Evolutionary conservation across 139 green algal genomes (phyloP).

Genomic region (Chlorella vulgaris): DNA sequence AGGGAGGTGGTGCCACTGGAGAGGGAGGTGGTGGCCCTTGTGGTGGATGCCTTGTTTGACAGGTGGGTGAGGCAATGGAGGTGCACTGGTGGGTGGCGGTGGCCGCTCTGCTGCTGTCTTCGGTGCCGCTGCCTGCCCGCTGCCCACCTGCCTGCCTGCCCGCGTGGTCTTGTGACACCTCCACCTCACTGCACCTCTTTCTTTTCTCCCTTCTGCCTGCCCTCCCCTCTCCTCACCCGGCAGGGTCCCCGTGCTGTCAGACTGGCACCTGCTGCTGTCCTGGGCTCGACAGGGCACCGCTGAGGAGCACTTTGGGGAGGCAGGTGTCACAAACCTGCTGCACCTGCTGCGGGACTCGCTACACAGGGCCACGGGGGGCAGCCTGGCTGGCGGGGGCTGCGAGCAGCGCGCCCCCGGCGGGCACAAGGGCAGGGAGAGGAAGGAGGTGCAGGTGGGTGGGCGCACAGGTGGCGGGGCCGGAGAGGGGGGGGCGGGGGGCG

Average conservation of each 20-base stretch:
- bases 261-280: slow-evolving; percentile 54
- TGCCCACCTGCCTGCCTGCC: too few relatives aligned
- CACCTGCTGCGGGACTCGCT: slow-evolving; percentile 40
- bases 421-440: neutral
- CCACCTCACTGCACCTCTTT: too few relatives aligned
- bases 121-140: too few relatives aligned
- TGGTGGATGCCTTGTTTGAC: slow-evolving; percentile 58
- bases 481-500: neutral
- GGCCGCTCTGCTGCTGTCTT: too few relatives aligned
- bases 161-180: too few relatives aligned
- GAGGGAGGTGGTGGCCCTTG: slow-evolving; percentile 36
- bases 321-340: slow-evolving; percentile 47
- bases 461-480: too few relatives aligned
- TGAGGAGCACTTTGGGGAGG: slow-evolving; percentile 36
- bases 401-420: neutral
- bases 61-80: slow-evolving; percentile 16
- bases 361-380: slow-evolving; percentile 25
- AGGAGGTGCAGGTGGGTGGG: slow-evolving; percentile 4
- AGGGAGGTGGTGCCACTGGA: slow-evolving; percentile 17
- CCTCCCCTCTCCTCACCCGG: neutral
- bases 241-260: slow-evolving; percentile 46
- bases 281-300: slow-evolving; percentile 50
- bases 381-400: neutral
- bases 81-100: neutral
- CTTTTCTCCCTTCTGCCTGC: too few relatives aligned